Evolutionary conservation across 495 filamentous ascomycete genomes (phyloP), one percentile per base, ranked within the genome.

Genomic region (Parathielavia hyrcaniae): DNA sequence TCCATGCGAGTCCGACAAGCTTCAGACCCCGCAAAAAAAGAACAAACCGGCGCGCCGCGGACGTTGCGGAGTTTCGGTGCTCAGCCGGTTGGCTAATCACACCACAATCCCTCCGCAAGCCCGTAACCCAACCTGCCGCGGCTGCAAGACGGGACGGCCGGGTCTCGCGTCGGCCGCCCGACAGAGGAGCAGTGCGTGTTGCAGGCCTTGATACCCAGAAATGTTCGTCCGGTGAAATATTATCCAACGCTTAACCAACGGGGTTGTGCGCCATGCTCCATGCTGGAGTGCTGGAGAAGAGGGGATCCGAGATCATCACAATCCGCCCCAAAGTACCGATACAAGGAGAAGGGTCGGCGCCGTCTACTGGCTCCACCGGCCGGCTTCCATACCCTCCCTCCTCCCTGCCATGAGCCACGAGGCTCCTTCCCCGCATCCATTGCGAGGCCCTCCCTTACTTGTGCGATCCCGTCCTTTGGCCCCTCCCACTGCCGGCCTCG

Each of bases 401-500:
- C 40, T 35, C 17, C 34, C 34, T 32, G 30, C 38, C 53, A 12
- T 30, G n/a, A 16, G 30, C 38, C 53, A 12, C 41, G n/a, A 16
- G 41, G 10, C 19, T 23, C 34, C 30, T 23, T 8, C 40, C 57
- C 41, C 41, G 32, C 57, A 46, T 32, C 23, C 36, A 26, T 48
- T 9, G 39, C 14, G 23, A 10, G 47, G 23, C 32, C 48, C 48
- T 48, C 56, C 26, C 20, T 16, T 48, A 23, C 17, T 39, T 17
- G 35, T 20, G 45, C 46, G 52, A 55, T 60, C 51, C 11, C 13
- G 32, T 36, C 32, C n/a, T n/a, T 49, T 55, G 44, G 58, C 43
- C 46, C 23, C 7, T 34, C 13, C 30, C 51, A 53, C 50, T 54
- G 46, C 58, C 58, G 58, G 50, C 26, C 6, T 60, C 38, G 35